A percentile compares a stretch with the other conserved stretches of the same genome.
phyloP scores from a whole-genome alignment of 139 green algal species.

The Tetradesmus lagerheimii region DNA sequence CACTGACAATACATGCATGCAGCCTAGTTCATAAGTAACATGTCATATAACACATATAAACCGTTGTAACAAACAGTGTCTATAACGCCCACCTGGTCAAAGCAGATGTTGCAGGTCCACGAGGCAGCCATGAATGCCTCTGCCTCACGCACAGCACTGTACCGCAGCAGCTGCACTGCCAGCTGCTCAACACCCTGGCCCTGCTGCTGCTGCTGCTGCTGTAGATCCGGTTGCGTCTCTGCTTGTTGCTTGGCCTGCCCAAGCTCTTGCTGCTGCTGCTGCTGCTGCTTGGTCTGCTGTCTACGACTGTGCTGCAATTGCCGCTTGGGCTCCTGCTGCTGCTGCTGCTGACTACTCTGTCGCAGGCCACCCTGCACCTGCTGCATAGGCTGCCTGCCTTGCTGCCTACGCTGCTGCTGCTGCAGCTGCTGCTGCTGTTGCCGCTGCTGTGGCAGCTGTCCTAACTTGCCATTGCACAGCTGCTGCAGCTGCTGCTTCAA shows the following conservation, averaged over 20 bases:
- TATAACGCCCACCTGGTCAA: conserved; percentile 64
- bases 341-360: background rate
- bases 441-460: background rate
- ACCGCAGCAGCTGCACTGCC: conserved; percentile 57
- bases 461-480: background rate
- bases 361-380: background rate
- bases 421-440: background rate
- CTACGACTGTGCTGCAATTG: background rate
- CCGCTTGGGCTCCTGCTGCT: background rate
- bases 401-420: background rate
- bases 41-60: too few relatives aligned
- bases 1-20: too few relatives aligned
- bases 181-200: conserved; percentile 37
- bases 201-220: conserved; percentile 19
- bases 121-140: conserved; percentile 40
- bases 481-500: conserved; percentile 26
- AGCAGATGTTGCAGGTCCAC: conserved; percentile 73
- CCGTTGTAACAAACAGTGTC: too few relatives aligned
- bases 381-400: background rate
- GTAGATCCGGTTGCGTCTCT: background rate
- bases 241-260: background rate
- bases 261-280: background rate
- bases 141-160: conserved; percentile 49
- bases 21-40: too few relatives aligned
- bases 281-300: background rate